phyloP scores from a whole-genome alignment of 805 yeast genomes.

The Yarrowia sp. region DNA sequence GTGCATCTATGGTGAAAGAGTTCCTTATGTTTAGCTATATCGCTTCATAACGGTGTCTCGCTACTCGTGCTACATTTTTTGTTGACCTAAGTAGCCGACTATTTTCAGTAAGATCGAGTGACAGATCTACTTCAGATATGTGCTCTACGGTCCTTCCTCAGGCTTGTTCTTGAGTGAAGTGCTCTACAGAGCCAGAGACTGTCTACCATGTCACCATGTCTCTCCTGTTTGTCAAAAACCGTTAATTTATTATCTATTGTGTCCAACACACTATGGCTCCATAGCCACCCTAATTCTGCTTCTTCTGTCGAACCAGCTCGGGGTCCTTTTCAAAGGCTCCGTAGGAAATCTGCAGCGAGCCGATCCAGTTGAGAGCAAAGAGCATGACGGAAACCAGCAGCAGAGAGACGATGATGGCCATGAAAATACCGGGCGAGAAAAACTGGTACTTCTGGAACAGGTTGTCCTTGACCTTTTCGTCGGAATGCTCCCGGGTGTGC shows the following conservation, averaged over 20 bases:
- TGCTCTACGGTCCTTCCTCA: too few species aligned
- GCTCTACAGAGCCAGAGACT: background rate
- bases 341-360: slow-evolving; percentile 76
- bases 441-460: slow-evolving; percentile 71
- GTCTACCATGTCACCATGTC: background rate
- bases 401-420: slow-evolving; percentile 70
- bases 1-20: too few species aligned
- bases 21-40: too few species aligned
- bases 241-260: slow-evolving; percentile 23
- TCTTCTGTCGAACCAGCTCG: slow-evolving; percentile 36
- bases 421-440: slow-evolving; percentile 82
- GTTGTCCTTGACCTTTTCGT: slow-evolving; percentile 22
- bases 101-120: too few species aligned
- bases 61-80: too few species aligned
- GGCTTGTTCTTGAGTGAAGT: too few species aligned
- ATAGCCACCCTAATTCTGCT: slow-evolving; percentile 12
- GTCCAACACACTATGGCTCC: background rate
- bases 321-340: slow-evolving; percentile 66
- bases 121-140: too few species aligned
- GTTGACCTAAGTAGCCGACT: too few species aligned
- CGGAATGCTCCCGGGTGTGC: slow-evolving; percentile 10
- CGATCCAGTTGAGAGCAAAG: slow-evolving; percentile 74
- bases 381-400: slow-evolving; percentile 64
- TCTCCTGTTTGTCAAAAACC: background rate
- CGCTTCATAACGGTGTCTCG: too few species aligned